Percentiles rank a stretch among this genome's conserved stretches.
phyloP scores from a whole-genome alignment of 208 protist genomes.

The Acanthamoeba rhysodes region DNA sequence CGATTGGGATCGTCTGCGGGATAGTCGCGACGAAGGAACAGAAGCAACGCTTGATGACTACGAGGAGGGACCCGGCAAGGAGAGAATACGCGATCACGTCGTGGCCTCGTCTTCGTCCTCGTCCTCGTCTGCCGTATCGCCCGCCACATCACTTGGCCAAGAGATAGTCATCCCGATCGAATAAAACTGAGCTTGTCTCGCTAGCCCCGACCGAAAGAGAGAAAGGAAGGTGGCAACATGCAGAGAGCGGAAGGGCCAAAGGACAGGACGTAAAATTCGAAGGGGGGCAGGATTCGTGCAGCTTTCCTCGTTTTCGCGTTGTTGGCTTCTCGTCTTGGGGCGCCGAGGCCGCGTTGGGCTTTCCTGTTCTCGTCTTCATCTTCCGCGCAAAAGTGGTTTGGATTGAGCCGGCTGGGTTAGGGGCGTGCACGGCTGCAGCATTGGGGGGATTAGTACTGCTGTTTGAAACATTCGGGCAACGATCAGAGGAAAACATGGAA shows the following conservation, averaged over 20 bases:
- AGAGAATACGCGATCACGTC: neutral
- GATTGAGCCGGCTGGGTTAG: too few species aligned
- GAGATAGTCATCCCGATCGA: neutral
- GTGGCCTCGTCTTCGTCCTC: neutral
- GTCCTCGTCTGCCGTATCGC: too few species aligned
- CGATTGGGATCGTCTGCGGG: neutral
- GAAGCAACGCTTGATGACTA: neutral
- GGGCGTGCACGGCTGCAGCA: too few species aligned
- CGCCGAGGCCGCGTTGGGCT: too few species aligned
- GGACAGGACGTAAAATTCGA: too few species aligned
- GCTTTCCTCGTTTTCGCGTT: neutral
- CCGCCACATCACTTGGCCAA: neutral
- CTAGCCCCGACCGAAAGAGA: too few species aligned
- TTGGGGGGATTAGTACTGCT: too few species aligned
- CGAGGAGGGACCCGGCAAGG: neutral
- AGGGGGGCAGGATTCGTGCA: neutral
- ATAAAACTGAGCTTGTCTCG: neutral
- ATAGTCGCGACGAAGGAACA: neutral
- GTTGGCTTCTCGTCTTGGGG: neutral
- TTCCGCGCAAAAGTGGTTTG: neutral
- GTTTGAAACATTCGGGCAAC: too few species aligned
- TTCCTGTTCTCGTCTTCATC: too few species aligned
- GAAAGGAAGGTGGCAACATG: too few species aligned
- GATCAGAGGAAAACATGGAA: neutral
- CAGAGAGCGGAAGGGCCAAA: too few species aligned